phyloP scores from a whole-genome alignment of 1,284 basidiomycete species.

The Rhodotorula glutinis region DNA sequence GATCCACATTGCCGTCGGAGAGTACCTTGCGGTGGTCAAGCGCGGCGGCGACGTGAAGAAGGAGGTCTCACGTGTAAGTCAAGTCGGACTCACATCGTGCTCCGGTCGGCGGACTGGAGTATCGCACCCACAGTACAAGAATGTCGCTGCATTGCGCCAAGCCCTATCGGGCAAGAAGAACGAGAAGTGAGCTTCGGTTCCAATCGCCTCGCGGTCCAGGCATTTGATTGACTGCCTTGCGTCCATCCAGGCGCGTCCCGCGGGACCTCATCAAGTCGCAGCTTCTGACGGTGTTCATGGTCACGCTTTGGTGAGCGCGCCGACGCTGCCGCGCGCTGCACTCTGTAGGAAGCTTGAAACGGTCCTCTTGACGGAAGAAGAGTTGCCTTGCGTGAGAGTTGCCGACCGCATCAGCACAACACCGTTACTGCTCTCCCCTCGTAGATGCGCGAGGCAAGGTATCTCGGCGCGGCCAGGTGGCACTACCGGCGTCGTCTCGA shows the following conservation, averaged over 20 bases:
- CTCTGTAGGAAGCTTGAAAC: not conserved
- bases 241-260: conserved; percentile 1
- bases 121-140: not conserved
- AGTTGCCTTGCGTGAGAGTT: too few relatives aligned
- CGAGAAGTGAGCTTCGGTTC: not conserved
- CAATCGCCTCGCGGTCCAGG: too few relatives aligned
- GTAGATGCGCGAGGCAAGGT: too few relatives aligned
- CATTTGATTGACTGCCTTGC: not conserved
- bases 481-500: too few relatives aligned
- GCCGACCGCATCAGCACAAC: too few relatives aligned
- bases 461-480: too few relatives aligned
- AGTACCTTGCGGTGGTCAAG: conserved; percentile 2
- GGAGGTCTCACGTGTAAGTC: not conserved
- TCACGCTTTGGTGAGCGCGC: not conserved
- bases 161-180: not conserved
- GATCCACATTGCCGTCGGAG: conserved; percentile 2
- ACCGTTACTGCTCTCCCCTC: too few relatives aligned
- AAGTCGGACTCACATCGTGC: too few relatives aligned
- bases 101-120: too few relatives aligned
- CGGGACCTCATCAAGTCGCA: conserved; percentile 12
- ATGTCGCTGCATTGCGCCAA: not conserved
- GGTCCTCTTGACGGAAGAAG: too few relatives aligned
- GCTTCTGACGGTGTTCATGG: conserved; percentile 10
- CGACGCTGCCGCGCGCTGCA: too few relatives aligned
- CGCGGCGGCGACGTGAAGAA: not conserved